phyloP scores from a whole-genome alignment of 2,329 filamentous ascomycete genomes.

The Verticillium nubilum region DNA sequence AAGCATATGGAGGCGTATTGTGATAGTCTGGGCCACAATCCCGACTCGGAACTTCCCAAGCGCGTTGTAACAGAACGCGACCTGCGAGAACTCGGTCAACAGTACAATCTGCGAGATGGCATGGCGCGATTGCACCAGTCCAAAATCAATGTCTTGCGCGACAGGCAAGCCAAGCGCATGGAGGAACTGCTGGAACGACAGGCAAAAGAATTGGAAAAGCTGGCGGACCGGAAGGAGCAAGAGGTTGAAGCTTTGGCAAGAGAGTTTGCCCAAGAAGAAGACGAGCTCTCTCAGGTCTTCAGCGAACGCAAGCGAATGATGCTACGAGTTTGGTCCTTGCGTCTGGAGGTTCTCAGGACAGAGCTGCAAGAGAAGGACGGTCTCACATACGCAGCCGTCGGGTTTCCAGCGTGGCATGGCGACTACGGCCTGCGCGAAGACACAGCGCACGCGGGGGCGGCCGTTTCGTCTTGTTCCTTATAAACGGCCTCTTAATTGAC shows the following conservation, averaged over 20 bases:
- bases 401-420: slow-evolving; percentile 34
- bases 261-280: slow-evolving; percentile 43
- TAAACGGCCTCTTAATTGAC: neutral
- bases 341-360: slow-evolving; percentile 46
- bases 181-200: slow-evolving; percentile 53
- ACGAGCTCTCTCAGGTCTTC: slow-evolving; percentile 39
- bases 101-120: slow-evolving; percentile 55
- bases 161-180: slow-evolving; percentile 56
- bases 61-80: slow-evolving; percentile 55
- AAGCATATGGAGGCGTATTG: slow-evolving; percentile 64
- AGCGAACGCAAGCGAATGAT: slow-evolving; percentile 37
- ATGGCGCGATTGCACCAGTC: slow-evolving; percentile 54
- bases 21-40: slow-evolving; percentile 41
- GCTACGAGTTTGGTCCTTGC: slow-evolving; percentile 45
- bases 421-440: slow-evolving; percentile 6
- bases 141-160: slow-evolving; percentile 61
- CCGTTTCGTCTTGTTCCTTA: neutral
- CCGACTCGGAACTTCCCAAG: slow-evolving; percentile 33
- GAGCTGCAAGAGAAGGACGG: slow-evolving; percentile 42
- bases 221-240: slow-evolving; percentile 38
- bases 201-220: slow-evolving; percentile 40
- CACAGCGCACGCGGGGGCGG: neutral
- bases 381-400: slow-evolving; percentile 33
- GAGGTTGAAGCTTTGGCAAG: slow-evolving; percentile 44
- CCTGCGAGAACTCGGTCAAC: slow-evolving; percentile 52